A percentile compares a stretch with the other conserved stretches of the same genome.
These are phyloP conservation scores for Abeoforma whisleri DNA, from an alignment of 78 protist genomes.

Conservation along the genomic window DNA sequence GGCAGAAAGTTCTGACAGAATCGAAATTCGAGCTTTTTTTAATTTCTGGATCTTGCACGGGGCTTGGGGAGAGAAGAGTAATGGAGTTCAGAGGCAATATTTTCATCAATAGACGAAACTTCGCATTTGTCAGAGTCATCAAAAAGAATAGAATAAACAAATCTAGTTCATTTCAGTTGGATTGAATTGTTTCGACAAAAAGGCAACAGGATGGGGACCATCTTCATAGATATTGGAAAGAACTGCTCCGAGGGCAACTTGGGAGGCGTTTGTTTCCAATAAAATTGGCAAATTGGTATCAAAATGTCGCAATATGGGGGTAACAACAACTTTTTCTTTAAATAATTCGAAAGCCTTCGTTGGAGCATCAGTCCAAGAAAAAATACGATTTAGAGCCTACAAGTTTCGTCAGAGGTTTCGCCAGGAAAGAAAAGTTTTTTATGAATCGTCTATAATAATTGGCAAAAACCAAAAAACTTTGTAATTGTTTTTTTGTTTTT, in stretches of 20 bases:
- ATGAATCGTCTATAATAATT: background rate
- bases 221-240: background rate
- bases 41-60: no score
- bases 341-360: constrained; percentile 11
- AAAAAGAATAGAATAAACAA: background rate
- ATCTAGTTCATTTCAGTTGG: background rate
- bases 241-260: background rate
- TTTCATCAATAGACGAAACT: background rate
- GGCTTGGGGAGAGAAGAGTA: no score
- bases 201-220: background rate
- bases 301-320: background rate
- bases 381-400: background rate
- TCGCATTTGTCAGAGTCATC: background rate
- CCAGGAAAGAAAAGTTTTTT: background rate
- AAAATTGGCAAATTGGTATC: background rate
- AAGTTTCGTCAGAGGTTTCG: background rate
- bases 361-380: background rate
- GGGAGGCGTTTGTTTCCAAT: background rate
- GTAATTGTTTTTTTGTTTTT: background rate
- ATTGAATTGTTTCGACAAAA: background rate
- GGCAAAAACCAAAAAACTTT: background rate
- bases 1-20: no score
- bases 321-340: background rate
- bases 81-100: background rate
- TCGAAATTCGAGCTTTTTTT: no score